Percentiles rank a stretch among this genome's conserved stretches.
Conservation (phyloP, 306 rosid species). For the Lathyrus oleraceus region DNA sequence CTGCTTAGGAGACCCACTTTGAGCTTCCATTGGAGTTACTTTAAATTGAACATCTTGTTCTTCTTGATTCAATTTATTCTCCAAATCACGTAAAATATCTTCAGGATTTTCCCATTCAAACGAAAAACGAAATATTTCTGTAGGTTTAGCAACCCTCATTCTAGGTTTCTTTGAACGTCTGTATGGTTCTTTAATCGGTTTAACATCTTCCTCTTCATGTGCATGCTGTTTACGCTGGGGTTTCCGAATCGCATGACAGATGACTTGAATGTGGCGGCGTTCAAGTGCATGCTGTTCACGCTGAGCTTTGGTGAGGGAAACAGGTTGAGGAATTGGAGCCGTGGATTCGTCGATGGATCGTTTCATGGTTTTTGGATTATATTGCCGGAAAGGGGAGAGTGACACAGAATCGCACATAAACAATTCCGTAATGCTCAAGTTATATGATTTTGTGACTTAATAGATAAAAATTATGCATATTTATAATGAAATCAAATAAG, state of each 20-base stretch:
- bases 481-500: no score
- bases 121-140: slow-evolving; percentile 86
- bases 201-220: slow-evolving; percentile 74
- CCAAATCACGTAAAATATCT: slow-evolving; percentile 84
- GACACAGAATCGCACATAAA: not conserved
- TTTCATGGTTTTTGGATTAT: slow-evolving; percentile 29
- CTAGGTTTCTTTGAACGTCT: slow-evolving; percentile 80
- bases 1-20: slow-evolving; percentile 32
- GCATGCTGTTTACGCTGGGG: no score
- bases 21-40: no score
- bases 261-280: slow-evolving; percentile 68
- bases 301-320: slow-evolving; percentile 71
- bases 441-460: no score
- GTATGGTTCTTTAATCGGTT: slow-evolving; percentile 76
- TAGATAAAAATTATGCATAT: no score
- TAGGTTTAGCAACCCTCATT: slow-evolving; percentile 83
- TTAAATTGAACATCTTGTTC: no score
- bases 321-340: slow-evolving; percentile 42
- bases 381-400: slow-evolving; percentile 34
- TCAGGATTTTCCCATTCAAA: slow-evolving; percentile 94
- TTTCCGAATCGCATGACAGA: slow-evolving; percentile 55
- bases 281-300: slow-evolving; percentile 71
- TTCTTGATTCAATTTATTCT: no score
- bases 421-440: no score
- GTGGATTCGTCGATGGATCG: slow-evolving; percentile 30